These are phyloP conservation scores for Colletotrichum filicis DNA, from an alignment of 2,329 filamentous ascomycete genomes.

Conservation along the genomic window DNA sequence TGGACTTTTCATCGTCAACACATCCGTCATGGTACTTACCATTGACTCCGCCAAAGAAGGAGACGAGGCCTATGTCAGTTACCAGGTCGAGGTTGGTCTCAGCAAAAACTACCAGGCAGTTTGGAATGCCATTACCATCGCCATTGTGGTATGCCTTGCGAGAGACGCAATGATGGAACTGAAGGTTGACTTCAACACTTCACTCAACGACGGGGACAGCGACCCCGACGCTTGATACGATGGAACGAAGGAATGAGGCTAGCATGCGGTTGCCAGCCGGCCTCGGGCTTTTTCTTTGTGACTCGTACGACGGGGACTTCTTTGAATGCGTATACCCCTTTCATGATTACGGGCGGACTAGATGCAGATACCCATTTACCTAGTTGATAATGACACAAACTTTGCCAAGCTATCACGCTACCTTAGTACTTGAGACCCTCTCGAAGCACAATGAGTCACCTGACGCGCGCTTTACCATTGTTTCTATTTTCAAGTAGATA, in stretches of 20 bases:
- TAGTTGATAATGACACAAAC: background rate
- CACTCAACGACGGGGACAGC: slow-evolving; percentile 44
- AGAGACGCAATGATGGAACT: slow-evolving; percentile 51
- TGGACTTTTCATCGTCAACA: slow-evolving; percentile 54
- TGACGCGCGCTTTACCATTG: background rate
- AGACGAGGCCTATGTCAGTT: slow-evolving; percentile 50
- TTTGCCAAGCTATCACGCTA: background rate
- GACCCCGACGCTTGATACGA: slow-evolving; percentile 50
- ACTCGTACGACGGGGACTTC: background rate
- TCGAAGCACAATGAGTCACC: background rate
- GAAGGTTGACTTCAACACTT: slow-evolving; percentile 48
- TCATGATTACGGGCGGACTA: slow-evolving; percentile 3
- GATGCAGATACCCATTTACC: slow-evolving; percentile 18
- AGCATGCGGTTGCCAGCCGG: background rate
- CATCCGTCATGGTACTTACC: slow-evolving; percentile 52
- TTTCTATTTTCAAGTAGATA: background rate
- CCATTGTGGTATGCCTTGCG: slow-evolving; percentile 51
- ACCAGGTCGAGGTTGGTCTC: slow-evolving; percentile 55
- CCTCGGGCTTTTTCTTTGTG: background rate
- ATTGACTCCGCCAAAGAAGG: slow-evolving; percentile 49
- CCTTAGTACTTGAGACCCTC: background rate
- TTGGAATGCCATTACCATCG: slow-evolving; percentile 57
- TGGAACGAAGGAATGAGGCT: background rate
- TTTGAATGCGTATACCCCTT: slow-evolving; percentile 31
- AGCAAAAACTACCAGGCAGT: slow-evolving; percentile 51